A percentile compares a stretch with the other conserved stretches of the same genome.
These are phyloP conservation scores for Vachellia pachyceras DNA, from an alignment of 306 rosid species.

Conservation along the genomic window DNA sequence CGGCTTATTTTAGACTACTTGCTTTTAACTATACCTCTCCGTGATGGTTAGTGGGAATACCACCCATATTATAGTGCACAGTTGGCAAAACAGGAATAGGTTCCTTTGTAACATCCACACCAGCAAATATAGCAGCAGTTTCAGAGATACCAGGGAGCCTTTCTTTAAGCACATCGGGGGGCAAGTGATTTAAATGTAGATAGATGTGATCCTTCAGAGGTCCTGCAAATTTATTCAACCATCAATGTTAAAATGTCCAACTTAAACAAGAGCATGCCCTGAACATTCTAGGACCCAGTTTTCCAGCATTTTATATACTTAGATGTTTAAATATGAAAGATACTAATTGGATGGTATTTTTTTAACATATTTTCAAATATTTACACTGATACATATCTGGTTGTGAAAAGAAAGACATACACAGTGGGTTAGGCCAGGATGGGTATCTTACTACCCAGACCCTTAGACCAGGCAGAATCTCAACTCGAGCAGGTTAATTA, in stretches of 20 bases:
- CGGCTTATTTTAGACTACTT: conserved; percentile 13
- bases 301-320: too few relatives aligned
- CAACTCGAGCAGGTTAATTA: neutral
- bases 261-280: neutral
- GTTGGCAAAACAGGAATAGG: conserved; percentile 99
- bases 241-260: conserved; percentile 31
- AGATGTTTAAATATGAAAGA: neutral
- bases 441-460: neutral
- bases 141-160: conserved; percentile 99
- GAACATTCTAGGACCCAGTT: neutral
- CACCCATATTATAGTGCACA: conserved; percentile 98
- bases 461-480: neutral
- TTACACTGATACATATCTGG: neutral
- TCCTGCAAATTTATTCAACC: conserved; percentile 60
- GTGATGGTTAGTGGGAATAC: conserved; percentile 87
- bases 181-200: conserved; percentile 97
- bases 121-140: conserved; percentile 99
- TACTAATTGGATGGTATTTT: neutral
- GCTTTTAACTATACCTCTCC: conserved; percentile 73
- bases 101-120: conserved; percentile 97
- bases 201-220: conserved; percentile 97
- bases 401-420: neutral
- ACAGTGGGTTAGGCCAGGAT: neutral
- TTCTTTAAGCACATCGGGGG: conserved; percentile 99
- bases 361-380: too few relatives aligned